Evolutionary conservation across 1,284 basidiomycete species (phyloP), one percentile per base, ranked within the genome.

Genomic region (Malassezia obtusa): DNA sequence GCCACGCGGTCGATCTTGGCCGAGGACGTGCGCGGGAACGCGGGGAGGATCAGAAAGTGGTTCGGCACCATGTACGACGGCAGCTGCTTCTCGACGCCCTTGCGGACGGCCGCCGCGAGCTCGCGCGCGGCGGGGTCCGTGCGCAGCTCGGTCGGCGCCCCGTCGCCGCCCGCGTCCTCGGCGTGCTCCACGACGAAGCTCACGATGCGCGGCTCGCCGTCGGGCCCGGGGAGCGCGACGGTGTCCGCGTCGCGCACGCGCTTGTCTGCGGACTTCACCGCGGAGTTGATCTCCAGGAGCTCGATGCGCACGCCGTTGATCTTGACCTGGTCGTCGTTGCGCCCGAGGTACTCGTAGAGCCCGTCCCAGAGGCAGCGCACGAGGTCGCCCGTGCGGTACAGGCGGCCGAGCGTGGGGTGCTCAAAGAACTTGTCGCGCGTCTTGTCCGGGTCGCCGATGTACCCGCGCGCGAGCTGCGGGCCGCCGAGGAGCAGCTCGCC

Each of bases 291-390:
- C 55, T 76, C 75, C 44, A 69, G 61, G 19, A 75, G 62, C 63
- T 76, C 75, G 50, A 75, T 73, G 9, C 75, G 71, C 47, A 75
- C 73, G 19, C 75, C 75, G 52, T 75, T 71, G 57, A 76, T 67
- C 62, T 76, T 76, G 63, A 76, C 66, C 33, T 75, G 73, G 43
- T 76, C 75, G 54, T 76, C 75, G 46, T 68, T 68, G n/a, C 75
- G 64, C 1, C 75, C 75, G 28, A 76, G 67, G 51, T 74, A 76
- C 56, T 76, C 74, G 39, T 67, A 65, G 35, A 67, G 65, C 12
- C 69, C 70, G 48, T 74, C 68, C 47, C 63, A 60, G 24, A 75
- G 58, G 52, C 68, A 63, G 22, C 71, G 64, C 10, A 65, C 71
- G 10, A 74, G 58, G 45, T 74, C 71, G 26, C 71, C 71, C 25